Evolutionary conservation across 1,139 yeast genomes (phyloP).

Genomic region (Oligophagozyma castellii): DNA sequence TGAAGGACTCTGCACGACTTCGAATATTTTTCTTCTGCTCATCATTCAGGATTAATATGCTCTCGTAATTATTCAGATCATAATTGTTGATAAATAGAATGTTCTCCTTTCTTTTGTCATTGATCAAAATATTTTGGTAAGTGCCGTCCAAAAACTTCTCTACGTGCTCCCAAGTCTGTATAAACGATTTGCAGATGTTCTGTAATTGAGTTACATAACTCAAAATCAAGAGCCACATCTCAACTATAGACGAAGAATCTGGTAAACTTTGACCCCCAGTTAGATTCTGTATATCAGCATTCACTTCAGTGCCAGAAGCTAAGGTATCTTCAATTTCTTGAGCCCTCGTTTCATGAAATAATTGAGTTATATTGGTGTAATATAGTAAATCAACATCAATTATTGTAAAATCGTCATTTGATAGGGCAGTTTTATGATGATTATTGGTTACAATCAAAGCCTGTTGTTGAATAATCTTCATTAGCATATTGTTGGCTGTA

Average conservation of each 20-base stretch:
- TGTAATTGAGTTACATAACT: conserved; percentile 33
- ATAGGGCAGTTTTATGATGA: conserved; percentile 5
- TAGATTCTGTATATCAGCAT: not conserved
- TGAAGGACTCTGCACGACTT: conserved; percentile 26
- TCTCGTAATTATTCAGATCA: conserved; percentile 9
- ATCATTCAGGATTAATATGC: conserved; percentile 7
- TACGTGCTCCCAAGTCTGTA: conserved; percentile 34
- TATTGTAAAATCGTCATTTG: conserved; percentile 16
- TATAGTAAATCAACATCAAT: conserved; percentile 18
- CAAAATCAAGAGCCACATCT: conserved; percentile 40
- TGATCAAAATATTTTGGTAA: conserved; percentile 29
- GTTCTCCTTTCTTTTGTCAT: conserved; percentile 31
- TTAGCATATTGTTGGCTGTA: conserved; percentile 20
- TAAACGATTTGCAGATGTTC: conserved; percentile 23
- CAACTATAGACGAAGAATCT: conserved; percentile 35
- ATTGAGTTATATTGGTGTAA: conserved; percentile 15
- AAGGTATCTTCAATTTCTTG: conserved; percentile 2
- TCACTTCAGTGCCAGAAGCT: not conserved
- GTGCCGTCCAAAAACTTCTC: conserved; percentile 33
- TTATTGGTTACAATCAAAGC: conserved; percentile 23
- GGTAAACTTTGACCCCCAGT: conserved; percentile 20
- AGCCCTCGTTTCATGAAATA: conserved; percentile 8
- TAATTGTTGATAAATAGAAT: conserved; percentile 10
- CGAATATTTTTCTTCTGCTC: conserved; percentile 20
- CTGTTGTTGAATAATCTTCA: conserved; percentile 27